Evolutionary conservation across 495 filamentous ascomycete genomes (phyloP).

Genomic region (Penicillium herquei): DNA sequence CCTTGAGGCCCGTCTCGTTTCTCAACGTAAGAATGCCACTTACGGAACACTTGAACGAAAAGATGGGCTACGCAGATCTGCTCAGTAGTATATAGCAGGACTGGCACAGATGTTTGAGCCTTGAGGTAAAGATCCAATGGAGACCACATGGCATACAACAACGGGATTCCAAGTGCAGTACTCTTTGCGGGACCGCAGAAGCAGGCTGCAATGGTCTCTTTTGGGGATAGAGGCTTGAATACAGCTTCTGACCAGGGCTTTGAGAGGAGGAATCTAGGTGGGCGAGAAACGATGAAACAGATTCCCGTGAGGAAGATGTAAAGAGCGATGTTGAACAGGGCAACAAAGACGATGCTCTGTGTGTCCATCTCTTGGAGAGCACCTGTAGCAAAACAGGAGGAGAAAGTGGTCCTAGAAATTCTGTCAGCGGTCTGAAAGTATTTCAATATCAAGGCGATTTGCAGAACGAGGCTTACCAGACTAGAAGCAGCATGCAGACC

Average conservation of each 20-base stretch:
- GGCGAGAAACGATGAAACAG: conserved; percentile 47
- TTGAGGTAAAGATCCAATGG: conserved; percentile 48
- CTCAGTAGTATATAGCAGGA: conserved; percentile 56
- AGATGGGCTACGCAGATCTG: conserved; percentile 56
- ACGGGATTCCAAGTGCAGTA: conserved; percentile 51
- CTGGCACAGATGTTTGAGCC: conserved; percentile 52
- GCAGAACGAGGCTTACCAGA: conserved; percentile 38
- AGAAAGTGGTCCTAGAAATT: conserved; percentile 48
- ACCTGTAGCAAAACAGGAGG: conserved; percentile 53
- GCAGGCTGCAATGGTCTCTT: conserved; percentile 53
- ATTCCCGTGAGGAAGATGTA: conserved; percentile 50
- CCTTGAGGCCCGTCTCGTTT: conserved; percentile 18
- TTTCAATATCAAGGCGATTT: too few species aligned
- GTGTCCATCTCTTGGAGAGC: conserved; percentile 47
- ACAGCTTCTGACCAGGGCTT: conserved; percentile 22
- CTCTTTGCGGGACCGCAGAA: conserved; percentile 59
- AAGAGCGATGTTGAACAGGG: conserved; percentile 52
- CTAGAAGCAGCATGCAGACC: conserved; percentile 46
- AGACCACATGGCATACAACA: conserved; percentile 54
- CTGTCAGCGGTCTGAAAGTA: background rate
- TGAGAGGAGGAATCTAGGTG: conserved; percentile 29
- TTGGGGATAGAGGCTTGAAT: conserved; percentile 40
- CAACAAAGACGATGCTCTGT: conserved; percentile 49
- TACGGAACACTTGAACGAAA: conserved; percentile 50
- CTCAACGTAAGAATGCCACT: conserved; percentile 43